These are phyloP conservation scores for Thelonectria blattea DNA, from an alignment of 2,329 filamentous ascomycete species.

Conservation along the genomic window DNA sequence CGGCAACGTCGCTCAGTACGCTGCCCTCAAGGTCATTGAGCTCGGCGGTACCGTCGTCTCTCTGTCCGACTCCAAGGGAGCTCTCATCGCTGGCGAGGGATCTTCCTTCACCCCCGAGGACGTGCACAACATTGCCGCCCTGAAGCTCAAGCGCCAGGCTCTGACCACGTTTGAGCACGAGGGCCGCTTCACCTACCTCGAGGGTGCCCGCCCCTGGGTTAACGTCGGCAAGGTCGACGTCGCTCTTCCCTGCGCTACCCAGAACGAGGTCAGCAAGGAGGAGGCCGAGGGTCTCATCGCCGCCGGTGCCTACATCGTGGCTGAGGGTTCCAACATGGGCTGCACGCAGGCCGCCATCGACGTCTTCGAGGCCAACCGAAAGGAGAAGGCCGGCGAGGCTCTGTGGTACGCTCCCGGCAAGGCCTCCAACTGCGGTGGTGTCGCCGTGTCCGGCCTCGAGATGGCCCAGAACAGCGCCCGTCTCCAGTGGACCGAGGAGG, in stretches of 20 bases:
- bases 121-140: constrained; percentile 75
- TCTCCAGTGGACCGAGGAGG: constrained; percentile 83
- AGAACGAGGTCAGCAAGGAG: constrained; percentile 95
- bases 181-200: constrained; percentile 82
- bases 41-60: constrained; percentile 92
- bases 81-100: constrained; percentile 75
- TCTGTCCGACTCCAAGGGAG: constrained; percentile 89
- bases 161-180: constrained; percentile 74
- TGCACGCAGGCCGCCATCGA: constrained; percentile 96
- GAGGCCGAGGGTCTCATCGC: constrained; percentile 85
- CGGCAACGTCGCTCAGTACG: constrained; percentile 97
- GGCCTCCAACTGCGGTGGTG: constrained; percentile 96
- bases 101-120: constrained; percentile 79
- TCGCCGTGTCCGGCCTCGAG: constrained; percentile 95
- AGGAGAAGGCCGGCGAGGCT: constrained; percentile 68
- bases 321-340: constrained; percentile 99
- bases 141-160: constrained; percentile 88
- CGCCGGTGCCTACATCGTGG: constrained; percentile 81
- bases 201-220: constrained; percentile 87
- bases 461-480: constrained; percentile 98
- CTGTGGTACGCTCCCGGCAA: constrained; percentile 98
- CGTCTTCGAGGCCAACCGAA: constrained; percentile 82
- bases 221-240: constrained; percentile 91
- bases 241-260: constrained; percentile 89
- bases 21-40: constrained; percentile 94